A percentile compares a stretch with the other conserved stretches of the same genome.
These are phyloP conservation scores for Diddensiella santjacobensis DNA, from an alignment of 805 yeast genomes.

Conservation along the genomic window DNA sequence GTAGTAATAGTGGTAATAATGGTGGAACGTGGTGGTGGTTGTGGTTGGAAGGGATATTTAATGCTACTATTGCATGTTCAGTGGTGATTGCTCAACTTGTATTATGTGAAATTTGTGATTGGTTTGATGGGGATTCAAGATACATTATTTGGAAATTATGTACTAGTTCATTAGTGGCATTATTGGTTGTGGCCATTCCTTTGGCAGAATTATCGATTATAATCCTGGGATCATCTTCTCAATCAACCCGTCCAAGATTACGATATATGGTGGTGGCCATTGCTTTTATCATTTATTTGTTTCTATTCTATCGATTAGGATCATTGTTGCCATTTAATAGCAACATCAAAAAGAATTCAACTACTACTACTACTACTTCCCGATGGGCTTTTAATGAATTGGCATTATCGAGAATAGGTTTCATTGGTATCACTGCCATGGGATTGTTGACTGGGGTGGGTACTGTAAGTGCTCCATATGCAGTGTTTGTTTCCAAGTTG, in stretches of 20 bases:
- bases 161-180: slow-evolving; percentile 24
- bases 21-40: no score
- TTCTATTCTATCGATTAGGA: slow-evolving; percentile 28
- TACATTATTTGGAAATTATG: slow-evolving; percentile 28
- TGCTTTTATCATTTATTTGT: slow-evolving; percentile 26
- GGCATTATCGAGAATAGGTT: slow-evolving; percentile 34
- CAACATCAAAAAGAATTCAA: background rate
- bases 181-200: slow-evolving; percentile 32
- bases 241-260: background rate
- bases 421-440: slow-evolving; percentile 41
- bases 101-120: slow-evolving; percentile 36
- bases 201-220: slow-evolving; percentile 23
- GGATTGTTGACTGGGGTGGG: slow-evolving; percentile 40
- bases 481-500: slow-evolving; percentile 31
- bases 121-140: slow-evolving; percentile 23
- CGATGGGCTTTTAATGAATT: slow-evolving; percentile 19
- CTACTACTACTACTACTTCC: background rate
- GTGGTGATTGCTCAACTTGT: slow-evolving; percentile 35
- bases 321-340: slow-evolving; percentile 24
- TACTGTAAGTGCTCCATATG: slow-evolving; percentile 39
- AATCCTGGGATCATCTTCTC: background rate
- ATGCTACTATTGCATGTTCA: slow-evolving; percentile 20
- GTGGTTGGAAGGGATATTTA: slow-evolving; percentile 8
- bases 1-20: background rate
- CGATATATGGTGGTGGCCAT: slow-evolving; percentile 9